Conservation (phyloP, 1,284 basidiomycete species). For the Tetrapyrgos nigripes region DNA sequence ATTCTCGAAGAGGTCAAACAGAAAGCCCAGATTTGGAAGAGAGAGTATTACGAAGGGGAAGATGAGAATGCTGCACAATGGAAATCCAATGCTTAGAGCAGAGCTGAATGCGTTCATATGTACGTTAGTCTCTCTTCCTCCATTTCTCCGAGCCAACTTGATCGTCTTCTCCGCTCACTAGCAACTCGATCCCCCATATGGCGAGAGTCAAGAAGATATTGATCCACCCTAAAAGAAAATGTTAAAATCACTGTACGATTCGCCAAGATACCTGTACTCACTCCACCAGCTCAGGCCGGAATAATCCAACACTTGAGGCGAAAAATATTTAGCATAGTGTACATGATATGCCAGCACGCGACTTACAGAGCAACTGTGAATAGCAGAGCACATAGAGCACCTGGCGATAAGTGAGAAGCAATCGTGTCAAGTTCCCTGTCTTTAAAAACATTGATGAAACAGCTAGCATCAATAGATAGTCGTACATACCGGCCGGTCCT, state of each 20-base stretch:
- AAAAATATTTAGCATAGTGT: neutral
- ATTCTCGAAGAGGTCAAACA: slow-evolving; percentile 86
- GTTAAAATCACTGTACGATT: neutral
- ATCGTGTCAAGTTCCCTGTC: slow-evolving; percentile 76
- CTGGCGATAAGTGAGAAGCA: slow-evolving; percentile 83
- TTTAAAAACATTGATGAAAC: slow-evolving; percentile 38
- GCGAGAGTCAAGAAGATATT: slow-evolving; percentile 84
- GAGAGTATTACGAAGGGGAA: slow-evolving; percentile 81
- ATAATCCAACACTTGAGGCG: slow-evolving; percentile 70
- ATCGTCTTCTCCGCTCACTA: slow-evolving; percentile 81
- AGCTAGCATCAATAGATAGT: neutral
- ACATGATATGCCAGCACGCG: neutral
- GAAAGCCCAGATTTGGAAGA: slow-evolving; percentile 89
- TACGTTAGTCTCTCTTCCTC: slow-evolving; percentile 75
- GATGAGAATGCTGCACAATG: slow-evolving; percentile 68
- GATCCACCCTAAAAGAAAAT: slow-evolving; percentile 62
- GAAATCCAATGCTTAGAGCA: slow-evolving; percentile 65
- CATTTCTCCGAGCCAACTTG: slow-evolving; percentile 71
- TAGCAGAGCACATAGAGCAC: slow-evolving; percentile 86
- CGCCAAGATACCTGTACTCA: neutral
- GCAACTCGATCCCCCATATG: slow-evolving; percentile 81
- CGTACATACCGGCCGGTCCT: slow-evolving; percentile 69
- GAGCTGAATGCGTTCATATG: neutral
- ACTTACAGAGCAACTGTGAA: slow-evolving; percentile 79
- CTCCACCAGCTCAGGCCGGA: slow-evolving; percentile 89